A percentile compares a stretch with the other conserved stretches of the same genome.
Conservation (phyloP, 78 protist genomes). For the Dictyostelium citrinum region DNA sequence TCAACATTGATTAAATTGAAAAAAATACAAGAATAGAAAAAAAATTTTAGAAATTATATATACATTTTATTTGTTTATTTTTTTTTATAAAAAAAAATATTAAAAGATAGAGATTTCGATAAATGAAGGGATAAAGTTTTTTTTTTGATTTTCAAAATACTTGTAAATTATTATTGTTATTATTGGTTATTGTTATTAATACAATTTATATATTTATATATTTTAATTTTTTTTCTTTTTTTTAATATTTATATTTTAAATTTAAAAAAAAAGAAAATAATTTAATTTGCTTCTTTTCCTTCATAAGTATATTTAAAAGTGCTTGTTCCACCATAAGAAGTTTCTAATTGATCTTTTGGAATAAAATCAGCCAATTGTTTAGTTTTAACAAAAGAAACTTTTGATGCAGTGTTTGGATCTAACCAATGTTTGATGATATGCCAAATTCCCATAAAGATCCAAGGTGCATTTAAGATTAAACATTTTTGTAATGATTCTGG, state of each 20-base stretch:
- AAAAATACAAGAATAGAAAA: too few relatives aligned
- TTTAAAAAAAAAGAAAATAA: too few relatives aligned
- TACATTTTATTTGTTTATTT: neutral
- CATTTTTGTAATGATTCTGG: conserved; percentile 55
- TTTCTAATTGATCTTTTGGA: conserved; percentile 1
- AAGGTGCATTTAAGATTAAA: conserved; percentile 70
- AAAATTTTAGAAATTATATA: neutral
- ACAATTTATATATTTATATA: neutral
- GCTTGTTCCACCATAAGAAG: conserved; percentile 40
- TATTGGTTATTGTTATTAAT: neutral
- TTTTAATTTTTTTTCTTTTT: neutral
- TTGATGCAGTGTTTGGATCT: conserved; percentile 67
- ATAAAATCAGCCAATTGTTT: conserved; percentile 35
- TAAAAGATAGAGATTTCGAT: neutral
- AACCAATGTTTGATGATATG: conserved; percentile 70
- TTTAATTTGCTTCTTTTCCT: neutral
- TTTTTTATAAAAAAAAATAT: neutral
- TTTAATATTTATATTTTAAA: neutral
- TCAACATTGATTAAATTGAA: too few relatives aligned
- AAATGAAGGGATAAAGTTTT: neutral
- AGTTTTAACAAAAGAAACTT: conserved; percentile 46
- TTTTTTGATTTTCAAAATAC: neutral
- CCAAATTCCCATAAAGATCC: conserved; percentile 75
- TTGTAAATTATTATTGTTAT: too few relatives aligned
- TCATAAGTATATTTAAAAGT: conserved; percentile 41